Evolutionary conservation across 2,329 filamentous ascomycete genomes (phyloP).

Genomic region (Akanthomyces uredinophilus): DNA sequence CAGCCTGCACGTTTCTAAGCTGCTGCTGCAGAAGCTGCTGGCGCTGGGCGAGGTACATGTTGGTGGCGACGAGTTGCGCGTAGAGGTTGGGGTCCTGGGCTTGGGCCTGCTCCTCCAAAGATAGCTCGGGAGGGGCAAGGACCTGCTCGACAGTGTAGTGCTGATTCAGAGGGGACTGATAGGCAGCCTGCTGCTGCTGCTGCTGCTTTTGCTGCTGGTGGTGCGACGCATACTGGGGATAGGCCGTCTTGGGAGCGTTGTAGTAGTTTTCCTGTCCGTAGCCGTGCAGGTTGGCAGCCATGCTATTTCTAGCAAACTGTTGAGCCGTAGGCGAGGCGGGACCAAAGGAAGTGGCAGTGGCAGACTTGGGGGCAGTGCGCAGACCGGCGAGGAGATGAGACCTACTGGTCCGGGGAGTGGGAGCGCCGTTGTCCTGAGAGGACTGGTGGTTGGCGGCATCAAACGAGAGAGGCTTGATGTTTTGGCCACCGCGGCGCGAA

Average conservation of each 20-base stretch:
- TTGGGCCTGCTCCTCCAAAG: conserved; percentile 64
- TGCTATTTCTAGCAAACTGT: conserved; percentile 40
- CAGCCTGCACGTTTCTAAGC: conserved; percentile 75
- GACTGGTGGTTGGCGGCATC: conserved; percentile 65
- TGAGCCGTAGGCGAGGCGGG: conserved; percentile 56
- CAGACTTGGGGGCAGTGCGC: conserved; percentile 86
- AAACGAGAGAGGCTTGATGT: conserved; percentile 85
- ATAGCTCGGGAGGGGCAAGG: conserved; percentile 74
- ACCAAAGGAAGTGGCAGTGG: conserved; percentile 65
- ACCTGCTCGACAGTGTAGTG: conserved; percentile 83
- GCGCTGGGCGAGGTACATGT: conserved; percentile 87
- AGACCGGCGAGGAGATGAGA: conserved; percentile 91
- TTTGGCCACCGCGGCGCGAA: conserved; percentile 75
- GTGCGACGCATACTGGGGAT: conserved; percentile 42
- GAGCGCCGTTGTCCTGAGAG: conserved; percentile 60
- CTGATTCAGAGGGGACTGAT: conserved; percentile 32
- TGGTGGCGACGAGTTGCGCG: conserved; percentile 84
- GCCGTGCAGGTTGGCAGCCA: conserved; percentile 40
- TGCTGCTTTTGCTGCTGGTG: conserved; percentile 25
- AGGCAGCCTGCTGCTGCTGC: conserved; percentile 24
- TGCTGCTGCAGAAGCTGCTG: conserved; percentile 95
- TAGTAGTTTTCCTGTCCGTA: conserved; percentile 38
- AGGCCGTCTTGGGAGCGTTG: conserved; percentile 53
- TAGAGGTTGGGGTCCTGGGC: conserved; percentile 80
- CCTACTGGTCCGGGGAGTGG: conserved; percentile 88